Evolutionary conservation across 169 alveolate species (phyloP), one percentile per base, ranked within the genome.

Genomic region (Plasmodium vinckei): DNA sequence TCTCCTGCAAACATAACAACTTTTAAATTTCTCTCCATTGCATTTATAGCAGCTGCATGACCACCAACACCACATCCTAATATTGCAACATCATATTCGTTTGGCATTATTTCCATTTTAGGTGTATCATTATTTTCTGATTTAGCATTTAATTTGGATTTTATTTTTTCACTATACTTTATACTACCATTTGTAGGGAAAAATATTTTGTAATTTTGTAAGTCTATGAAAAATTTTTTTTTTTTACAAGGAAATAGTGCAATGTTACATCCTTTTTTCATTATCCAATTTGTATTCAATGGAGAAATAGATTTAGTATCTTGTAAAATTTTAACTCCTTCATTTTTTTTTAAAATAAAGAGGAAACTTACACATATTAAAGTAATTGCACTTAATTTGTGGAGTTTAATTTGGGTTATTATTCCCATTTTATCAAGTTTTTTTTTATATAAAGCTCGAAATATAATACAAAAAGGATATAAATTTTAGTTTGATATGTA

Each of bases 11-110:
- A 67, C 19, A 87, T 57, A 0, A 87, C 47, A 27, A 87, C 89
- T 67, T 77, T 73, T 77, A 92, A 87, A 33, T 90, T 90, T 27
- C 77, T 70, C 42, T 88, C 92, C 51, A 73, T 77, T 56, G 92
- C 92, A 65, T 68, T 71, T 46, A 87, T 68, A 7, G 93, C 92
- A 2, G 94, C 94, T 19, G 92, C 94, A 65, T 92, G 94, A 6
- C 94, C 94, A 1, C 94, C 94, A n/a, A 92, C 94, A 2, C 94
- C 94, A 4, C 92, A 73, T 23, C 94, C 94, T 19, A 92, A 13
- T 9, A 92, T 87, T 19, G 87, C 91, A 5, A 87, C 86, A 65
- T 92, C 94, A 87, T 87, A 92, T 33, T 57, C 64, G 19, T 25
- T 46, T 79, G 25, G 60, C 7, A 3, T 5, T n/a, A 67, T 15